phyloP scores from a whole-genome alignment of 768 basidiomycete genomes.

The Podaxis sp. region DNA sequence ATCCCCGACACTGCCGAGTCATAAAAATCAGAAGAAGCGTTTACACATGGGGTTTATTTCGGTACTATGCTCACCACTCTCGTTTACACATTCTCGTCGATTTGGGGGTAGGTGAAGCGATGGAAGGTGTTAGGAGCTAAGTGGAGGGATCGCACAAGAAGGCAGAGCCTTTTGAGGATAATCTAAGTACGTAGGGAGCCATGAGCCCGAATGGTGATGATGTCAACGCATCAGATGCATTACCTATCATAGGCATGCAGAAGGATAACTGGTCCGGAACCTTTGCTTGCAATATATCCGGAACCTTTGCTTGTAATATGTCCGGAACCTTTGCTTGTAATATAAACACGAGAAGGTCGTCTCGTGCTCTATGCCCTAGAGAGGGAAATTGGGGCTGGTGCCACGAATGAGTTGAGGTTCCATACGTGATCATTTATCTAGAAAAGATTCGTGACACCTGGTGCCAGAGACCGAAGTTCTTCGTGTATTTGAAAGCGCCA shows the following conservation, averaged over 20 bases:
- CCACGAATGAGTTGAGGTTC: not conserved
- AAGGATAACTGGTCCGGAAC: not conserved
- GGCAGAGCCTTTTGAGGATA: not conserved
- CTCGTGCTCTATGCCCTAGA: not conserved
- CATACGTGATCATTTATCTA: not conserved
- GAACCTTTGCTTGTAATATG: not conserved
- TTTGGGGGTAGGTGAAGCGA: not conserved
- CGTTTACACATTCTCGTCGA: constrained; percentile 47
- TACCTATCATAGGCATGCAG: not conserved
- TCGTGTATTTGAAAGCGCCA: not conserved
- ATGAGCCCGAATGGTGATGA: not conserved
- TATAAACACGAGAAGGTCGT: not conserved
- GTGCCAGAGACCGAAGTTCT: not conserved
- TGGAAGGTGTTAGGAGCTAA: not conserved
- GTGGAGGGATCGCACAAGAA: not conserved
- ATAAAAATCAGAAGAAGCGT: not conserved
- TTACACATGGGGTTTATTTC: not conserved
- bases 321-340: not conserved
- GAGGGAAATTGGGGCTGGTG: not conserved
- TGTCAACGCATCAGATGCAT: not conserved
- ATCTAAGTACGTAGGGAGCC: not conserved
- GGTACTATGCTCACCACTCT: constrained; percentile 27
- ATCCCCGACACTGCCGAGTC: constrained; percentile 32
- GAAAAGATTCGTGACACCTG: not conserved
- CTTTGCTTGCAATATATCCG: not conserved